Evolutionary conservation across 2,329 filamentous ascomycete genomes (phyloP).

Genomic region (Trichoderma asperellum): DNA sequence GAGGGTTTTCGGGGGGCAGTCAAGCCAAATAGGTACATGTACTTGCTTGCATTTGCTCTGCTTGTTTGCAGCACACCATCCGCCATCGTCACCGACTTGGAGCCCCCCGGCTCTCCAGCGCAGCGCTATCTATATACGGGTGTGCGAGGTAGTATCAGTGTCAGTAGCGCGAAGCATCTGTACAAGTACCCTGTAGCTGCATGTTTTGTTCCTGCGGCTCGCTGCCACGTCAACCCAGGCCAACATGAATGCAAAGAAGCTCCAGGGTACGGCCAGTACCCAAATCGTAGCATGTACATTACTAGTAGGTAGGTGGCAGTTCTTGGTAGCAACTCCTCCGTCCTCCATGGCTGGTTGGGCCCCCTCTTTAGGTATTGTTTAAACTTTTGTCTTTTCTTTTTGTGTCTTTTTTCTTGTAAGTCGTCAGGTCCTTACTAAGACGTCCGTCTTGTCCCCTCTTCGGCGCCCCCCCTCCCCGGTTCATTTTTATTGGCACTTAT

Average conservation of each 20-base stretch:
- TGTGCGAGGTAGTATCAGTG: not conserved
- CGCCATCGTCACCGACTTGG: not conserved
- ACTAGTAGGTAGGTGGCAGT: too few relatives aligned
- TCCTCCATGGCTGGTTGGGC: not conserved
- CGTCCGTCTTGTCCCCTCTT: not conserved
- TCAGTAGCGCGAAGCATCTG: not conserved
- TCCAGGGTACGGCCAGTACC: not conserved
- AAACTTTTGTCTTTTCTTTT: not conserved
- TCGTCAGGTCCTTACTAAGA: not conserved
- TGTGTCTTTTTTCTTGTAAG: not conserved
- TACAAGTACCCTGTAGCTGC: not conserved
- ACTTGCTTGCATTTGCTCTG: not conserved
- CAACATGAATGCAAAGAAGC: not conserved
- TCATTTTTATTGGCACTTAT: not conserved
- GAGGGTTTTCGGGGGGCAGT: not conserved
- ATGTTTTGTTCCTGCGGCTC: slow-evolving; percentile 21
- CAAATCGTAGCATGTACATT: too few relatives aligned
- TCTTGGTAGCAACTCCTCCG: too few relatives aligned
- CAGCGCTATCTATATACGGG: not conserved
- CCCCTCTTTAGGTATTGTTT: not conserved
- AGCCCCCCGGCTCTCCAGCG: not conserved
- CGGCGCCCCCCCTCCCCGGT: not conserved
- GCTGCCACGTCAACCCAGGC: slow-evolving; percentile 18
- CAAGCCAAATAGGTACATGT: not conserved
- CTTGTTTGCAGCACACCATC: not conserved